These are phyloP conservation scores for Chrysoporthe austroafricana DNA, from an alignment of 2,329 filamentous ascomycete genomes.

Conservation along the genomic window DNA sequence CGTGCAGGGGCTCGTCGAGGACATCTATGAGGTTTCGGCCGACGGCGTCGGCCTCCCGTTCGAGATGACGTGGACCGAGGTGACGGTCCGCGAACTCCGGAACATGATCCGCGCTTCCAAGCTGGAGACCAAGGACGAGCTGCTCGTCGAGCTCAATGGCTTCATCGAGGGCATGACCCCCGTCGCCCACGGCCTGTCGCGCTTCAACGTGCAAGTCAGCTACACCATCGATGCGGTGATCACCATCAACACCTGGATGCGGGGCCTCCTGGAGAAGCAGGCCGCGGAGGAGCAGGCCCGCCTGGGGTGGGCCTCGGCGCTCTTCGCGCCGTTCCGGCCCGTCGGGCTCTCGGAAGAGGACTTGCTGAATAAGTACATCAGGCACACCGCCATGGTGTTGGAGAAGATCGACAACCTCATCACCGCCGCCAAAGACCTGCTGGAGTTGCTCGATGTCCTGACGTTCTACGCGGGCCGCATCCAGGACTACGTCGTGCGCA, in stretches of 20 bases:
- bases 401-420: slow-evolving; percentile 72
- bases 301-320: slow-evolving; percentile 42
- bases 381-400: slow-evolving; percentile 71
- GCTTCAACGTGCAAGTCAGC: slow-evolving; percentile 78
- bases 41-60: slow-evolving; percentile 70
- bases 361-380: slow-evolving; percentile 74
- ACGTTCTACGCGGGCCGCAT: slow-evolving; percentile 74
- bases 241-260: slow-evolving; percentile 75
- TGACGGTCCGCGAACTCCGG: slow-evolving; percentile 72
- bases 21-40: slow-evolving; percentile 70
- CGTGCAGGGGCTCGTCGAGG: slow-evolving; percentile 76
- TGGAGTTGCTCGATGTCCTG: slow-evolving; percentile 64
- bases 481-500: slow-evolving; percentile 67
- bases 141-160: slow-evolving; percentile 74
- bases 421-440: slow-evolving; percentile 68
- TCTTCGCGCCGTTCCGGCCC: slow-evolving; percentile 67
- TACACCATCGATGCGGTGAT: slow-evolving; percentile 75
- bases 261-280: slow-evolving; percentile 68
- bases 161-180: slow-evolving; percentile 72
- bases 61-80: slow-evolving; percentile 76
- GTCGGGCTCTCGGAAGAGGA: slow-evolving; percentile 62
- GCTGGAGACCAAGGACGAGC: slow-evolving; percentile 68
- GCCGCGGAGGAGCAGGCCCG: slow-evolving; percentile 43
- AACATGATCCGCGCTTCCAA: slow-evolving; percentile 73
- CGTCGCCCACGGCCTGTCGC: slow-evolving; percentile 68